Base-by-base conservation (phyloP, 441 rosid genomes). In the Francoa sonchifolia region DNA sequence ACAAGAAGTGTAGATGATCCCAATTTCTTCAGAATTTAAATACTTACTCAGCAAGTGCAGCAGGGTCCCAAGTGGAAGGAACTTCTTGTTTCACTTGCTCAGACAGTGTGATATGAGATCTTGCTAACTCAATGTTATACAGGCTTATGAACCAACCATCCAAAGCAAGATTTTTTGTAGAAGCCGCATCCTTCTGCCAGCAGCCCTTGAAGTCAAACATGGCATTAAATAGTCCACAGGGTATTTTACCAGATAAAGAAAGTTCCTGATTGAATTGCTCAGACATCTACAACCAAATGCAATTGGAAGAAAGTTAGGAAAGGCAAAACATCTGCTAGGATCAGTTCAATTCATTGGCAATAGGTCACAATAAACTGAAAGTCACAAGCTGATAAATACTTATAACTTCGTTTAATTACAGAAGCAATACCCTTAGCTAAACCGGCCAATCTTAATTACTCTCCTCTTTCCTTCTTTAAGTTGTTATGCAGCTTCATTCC, bases 71-170 rank as follows among this genome's bases (percentile, higher is more conserved):
- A 32, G 81, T 72, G 49, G 73, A 47, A 44, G 95, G 97, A 41
- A 84, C 95, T 48, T 84, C 85, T 46, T 56, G 59, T 57, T 67
- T 82, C 48, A 89, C 69, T 37, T 59, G 63, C 51, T 84, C 78
- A 3, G 85, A 71, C 53, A 89, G 54, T 1, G 68, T 55, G 10
- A 89, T 3, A 13, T 74, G 79, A 12, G 84, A 61, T 61, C 96
- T 70, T 40, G 63, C 82, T 51, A 89, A 59, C 71, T 77, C 95
- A 11, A 82, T 68, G 63, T 73, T 77, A 41, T 85, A 89, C 57
- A 89, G 69, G 8, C 76, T 70, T 42, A 85, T 77, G 50, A 77
- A 77, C 89, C 92, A 89, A 39, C 98, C 98, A 65, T 89, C 98
- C 30, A 70, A 76, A 52, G 89, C 79, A 6, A 89, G 67, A 43